phyloP scores from a whole-genome alignment of 352 stramenopile genomes.

The Phytophthora hibernalis region DNA sequence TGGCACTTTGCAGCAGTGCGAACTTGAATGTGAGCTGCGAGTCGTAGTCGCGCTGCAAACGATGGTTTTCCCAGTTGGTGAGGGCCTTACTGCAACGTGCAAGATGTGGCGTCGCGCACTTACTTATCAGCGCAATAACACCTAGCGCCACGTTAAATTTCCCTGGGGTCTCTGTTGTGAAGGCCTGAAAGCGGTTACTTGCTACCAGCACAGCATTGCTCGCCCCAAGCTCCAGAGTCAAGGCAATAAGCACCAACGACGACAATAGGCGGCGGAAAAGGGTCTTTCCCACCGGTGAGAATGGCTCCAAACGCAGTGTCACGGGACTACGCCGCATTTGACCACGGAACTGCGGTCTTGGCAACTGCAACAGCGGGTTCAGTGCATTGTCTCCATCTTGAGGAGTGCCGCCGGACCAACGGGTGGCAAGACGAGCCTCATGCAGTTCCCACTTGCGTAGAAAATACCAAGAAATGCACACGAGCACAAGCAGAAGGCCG shows the following conservation, averaged over 20 bases:
- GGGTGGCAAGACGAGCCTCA: constrained; percentile 44
- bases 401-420: constrained; percentile 58
- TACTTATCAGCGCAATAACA: constrained; percentile 45
- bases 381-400: constrained; percentile 22
- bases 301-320: constrained; percentile 62
- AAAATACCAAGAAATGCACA: constrained; percentile 56
- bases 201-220: constrained; percentile 47
- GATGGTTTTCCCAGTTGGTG: constrained; percentile 82
- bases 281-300: constrained; percentile 42
- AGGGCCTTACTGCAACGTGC: constrained; percentile 49
- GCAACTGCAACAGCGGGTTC: constrained; percentile 28
- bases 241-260: constrained; percentile 23
- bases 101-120: constrained; percentile 35
- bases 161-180: constrained; percentile 20
- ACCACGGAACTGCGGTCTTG: constrained; percentile 68
- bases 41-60: constrained; percentile 69
- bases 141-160: constrained; percentile 37
- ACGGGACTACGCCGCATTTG: constrained; percentile 56
- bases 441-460: constrained; percentile 70
- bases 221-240: constrained; percentile 38
- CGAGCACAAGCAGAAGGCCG: constrained; percentile 57
- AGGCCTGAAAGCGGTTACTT: constrained; percentile 36
- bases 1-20: constrained; percentile 66
- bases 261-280: constrained; percentile 41
- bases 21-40: constrained; percentile 82